A percentile compares a stretch with the other conserved stretches of the same genome.
phyloP scores from a whole-genome alignment of 2,329 filamentous ascomycete genomes.

The Fusarium torulosum region DNA sequence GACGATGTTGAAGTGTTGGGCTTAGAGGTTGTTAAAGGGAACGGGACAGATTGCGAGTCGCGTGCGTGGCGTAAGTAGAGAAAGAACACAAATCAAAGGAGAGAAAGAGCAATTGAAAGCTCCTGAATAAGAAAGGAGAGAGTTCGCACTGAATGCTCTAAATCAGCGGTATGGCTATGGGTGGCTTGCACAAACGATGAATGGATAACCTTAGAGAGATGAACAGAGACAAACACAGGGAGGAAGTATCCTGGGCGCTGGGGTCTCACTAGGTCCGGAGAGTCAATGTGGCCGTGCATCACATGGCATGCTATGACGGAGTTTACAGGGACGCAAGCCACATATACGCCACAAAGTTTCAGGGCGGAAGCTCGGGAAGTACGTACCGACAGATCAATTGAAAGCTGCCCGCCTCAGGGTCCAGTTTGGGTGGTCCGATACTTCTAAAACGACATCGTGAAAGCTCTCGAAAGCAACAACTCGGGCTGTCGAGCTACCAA shows the following conservation, averaged over 20 bases:
- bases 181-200: conserved; percentile 23
- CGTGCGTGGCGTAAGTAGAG: conserved; percentile 32
- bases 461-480: conserved; percentile 36
- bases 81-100: conserved; percentile 17
- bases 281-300: conserved; percentile 37
- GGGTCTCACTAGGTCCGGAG: conserved; percentile 31
- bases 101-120: background rate
- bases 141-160: conserved; percentile 9
- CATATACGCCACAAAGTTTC: conserved; percentile 24
- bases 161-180: conserved; percentile 18
- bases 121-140: conserved; percentile 14
- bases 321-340: conserved; percentile 1
- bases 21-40: conserved; percentile 35
- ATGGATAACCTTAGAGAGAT: conserved; percentile 28
- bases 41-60: conserved; percentile 46
- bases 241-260: conserved; percentile 27
- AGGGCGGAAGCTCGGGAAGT: conserved; percentile 22
- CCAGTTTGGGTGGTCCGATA: conserved; percentile 36
- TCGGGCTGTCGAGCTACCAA: conserved; percentile 35
- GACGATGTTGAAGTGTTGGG: conserved; percentile 19
- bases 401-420: conserved; percentile 29
- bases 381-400: conserved; percentile 33
- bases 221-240: conserved; percentile 36
- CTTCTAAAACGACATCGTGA: conserved; percentile 39
- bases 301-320: conserved; percentile 38